Evolutionary conservation across 441 rosid species (phyloP), one percentile per base, ranked within the genome.

Genomic region (Euphorbia schlechtendalii): DNA sequence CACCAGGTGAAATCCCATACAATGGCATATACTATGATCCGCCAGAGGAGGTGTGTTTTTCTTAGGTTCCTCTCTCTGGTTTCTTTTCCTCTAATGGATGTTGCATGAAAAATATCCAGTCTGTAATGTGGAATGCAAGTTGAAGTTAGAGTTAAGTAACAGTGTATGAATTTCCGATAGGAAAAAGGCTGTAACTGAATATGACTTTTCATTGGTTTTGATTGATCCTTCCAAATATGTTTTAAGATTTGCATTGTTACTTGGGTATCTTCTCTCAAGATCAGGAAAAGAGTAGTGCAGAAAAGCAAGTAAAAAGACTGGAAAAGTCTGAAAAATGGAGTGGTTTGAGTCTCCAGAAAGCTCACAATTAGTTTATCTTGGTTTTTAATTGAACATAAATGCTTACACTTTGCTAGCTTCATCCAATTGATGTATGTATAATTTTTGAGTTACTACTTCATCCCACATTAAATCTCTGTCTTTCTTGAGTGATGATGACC

Each of bases 1-100:
- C 89, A 66, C 96, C 94, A 0, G 96, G 96, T 66, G 99, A 89
- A 80, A 89, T 94, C 68, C 96, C 99, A 52, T 94, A 85, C 78
- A 80, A 81, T 76, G 99, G 99, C 64, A 83, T 94, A 69, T 94
- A 90, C 84, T 94, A 94, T 68, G 99, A 94, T 77, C 97, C 97
- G 49, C 89, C 91, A 22, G 84, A 82, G 73, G 94, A 91, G 96
- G 99, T 91, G 79, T 34, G 53, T 20, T 53, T 64, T 41, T 74
- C 41, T 9, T 21, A 24, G 36, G 46, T 45, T 66, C 36, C 48
- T 28, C 46, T 46, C 45, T 27, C 0, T 54, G 15, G 8, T 18
- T 63, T 64, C 61, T 60, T 40, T 56, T 20, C 27, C 65, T 61
- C 52, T 66, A 34, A 38, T 18, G 41, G 52, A 68, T 56, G 51